Percentiles rank a stretch among this genome's conserved stretches.
Conservation (phyloP, 2,329 filamentous ascomycete species). For the Dichotomopilus funicola region DNA sequence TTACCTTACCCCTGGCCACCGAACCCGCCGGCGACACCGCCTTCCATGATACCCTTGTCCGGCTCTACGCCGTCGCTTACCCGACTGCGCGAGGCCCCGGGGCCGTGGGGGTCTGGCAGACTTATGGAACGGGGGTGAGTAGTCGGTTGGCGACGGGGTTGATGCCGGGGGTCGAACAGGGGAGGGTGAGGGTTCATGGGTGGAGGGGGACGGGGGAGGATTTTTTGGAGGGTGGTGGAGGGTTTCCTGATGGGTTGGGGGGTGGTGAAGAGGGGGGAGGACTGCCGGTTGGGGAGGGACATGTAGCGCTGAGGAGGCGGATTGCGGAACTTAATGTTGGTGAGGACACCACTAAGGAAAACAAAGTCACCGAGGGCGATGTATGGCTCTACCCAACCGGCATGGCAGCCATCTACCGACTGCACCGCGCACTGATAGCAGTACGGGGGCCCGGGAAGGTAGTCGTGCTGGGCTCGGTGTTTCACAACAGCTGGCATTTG, state of each 20-base stretch:
- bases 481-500: constrained; percentile 44
- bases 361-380: constrained; percentile 32
- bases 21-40: not conserved
- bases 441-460: constrained; percentile 28
- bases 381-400: constrained; percentile 49
- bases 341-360: not conserved
- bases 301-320: constrained; percentile 34
- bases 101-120: constrained; percentile 40
- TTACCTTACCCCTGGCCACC: not conserved
- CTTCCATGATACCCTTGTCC: constrained; percentile 20
- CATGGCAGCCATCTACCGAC: constrained; percentile 45
- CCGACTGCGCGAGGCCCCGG: constrained; percentile 31
- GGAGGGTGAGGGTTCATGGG: constrained; percentile 24
- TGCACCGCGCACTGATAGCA: constrained; percentile 34
- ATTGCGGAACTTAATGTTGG: constrained; percentile 38
- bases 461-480: constrained; percentile 45
- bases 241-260: not conserved
- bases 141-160: constrained; percentile 40
- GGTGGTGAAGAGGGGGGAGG: constrained; percentile 31
- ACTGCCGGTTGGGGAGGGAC: constrained; percentile 33
- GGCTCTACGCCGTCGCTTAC: constrained; percentile 40
- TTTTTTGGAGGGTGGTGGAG: not conserved
- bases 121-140: constrained; percentile 41
- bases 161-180: constrained; percentile 30
- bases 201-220: constrained; percentile 8